phyloP scores from a whole-genome alignment of 2,329 filamentous ascomycete species.

The Trichoderma sp. region DNA sequence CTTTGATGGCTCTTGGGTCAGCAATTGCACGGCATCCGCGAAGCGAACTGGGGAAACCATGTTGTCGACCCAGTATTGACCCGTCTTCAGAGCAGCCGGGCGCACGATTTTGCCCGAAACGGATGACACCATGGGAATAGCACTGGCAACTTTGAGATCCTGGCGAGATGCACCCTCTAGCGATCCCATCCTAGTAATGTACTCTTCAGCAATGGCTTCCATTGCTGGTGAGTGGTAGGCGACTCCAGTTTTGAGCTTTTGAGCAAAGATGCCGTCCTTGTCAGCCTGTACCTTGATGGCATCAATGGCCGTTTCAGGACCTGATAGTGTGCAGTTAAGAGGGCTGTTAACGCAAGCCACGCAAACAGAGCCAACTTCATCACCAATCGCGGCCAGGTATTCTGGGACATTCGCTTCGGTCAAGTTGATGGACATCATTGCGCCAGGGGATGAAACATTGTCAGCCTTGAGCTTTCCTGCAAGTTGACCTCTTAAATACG shows the following conservation, averaged over 20 bases:
- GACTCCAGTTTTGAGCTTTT: slow-evolving; percentile 29
- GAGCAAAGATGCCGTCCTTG: slow-evolving; percentile 32
- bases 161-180: neutral
- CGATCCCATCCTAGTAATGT: slow-evolving; percentile 35
- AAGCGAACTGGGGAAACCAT: slow-evolving; percentile 21
- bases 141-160: neutral
- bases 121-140: slow-evolving; percentile 19
- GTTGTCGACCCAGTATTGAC: slow-evolving; percentile 24
- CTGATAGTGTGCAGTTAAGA: slow-evolving; percentile 35
- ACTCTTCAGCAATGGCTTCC: slow-evolving; percentile 41
- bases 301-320: slow-evolving; percentile 30
- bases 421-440: slow-evolving; percentile 22
- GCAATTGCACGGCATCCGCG: neutral
- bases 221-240: slow-evolving; percentile 33
- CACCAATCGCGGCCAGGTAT: neutral
- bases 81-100: neutral
- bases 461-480: neutral
- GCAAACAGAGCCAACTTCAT: slow-evolving; percentile 20
- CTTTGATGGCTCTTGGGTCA: neutral
- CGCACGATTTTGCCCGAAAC: slow-evolving; percentile 2
- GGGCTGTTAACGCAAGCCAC: slow-evolving; percentile 38
- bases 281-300: slow-evolving; percentile 29
- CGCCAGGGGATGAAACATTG: neutral
- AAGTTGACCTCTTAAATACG: slow-evolving; percentile 41
- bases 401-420: neutral